Base-by-base conservation (phyloP, 345 rosid genomes). In the Arabis hirsuta region DNA sequence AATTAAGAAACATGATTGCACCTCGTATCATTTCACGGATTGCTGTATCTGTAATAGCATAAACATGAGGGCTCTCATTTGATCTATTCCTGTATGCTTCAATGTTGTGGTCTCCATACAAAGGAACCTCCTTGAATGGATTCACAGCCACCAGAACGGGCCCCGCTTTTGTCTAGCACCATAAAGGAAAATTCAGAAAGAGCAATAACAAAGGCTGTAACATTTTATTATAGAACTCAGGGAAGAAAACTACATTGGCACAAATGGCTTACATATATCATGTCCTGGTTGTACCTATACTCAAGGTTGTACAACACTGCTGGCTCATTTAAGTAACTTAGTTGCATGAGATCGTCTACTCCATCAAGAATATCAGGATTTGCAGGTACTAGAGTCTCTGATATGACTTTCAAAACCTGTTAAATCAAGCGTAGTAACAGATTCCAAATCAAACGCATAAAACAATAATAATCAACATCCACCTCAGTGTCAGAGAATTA, bases 271-370 rank as follows among this genome's bases (percentile, higher is more conserved):
- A 94, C 98, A 85, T 94, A 94, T 69, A 94, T 82, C 79, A 80
- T 76, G 80, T 91, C 91, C 73, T 44, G 79, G 59, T 88, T 81
- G 82, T 82, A 94, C 84, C 97, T 85, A 86, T 69, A 66, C 67
- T 79, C 84, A 55, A 94, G 88, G 81, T 91, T 94, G 84, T 91
- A 81, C 85, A 94, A 84, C 73, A 91, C 89, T 1, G 97, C 84
- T 39, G 97, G 98, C 74, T 94, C 98, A 56, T 91, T 94, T 79
- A 94, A 80, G 86, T 85, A 94, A 89, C 92, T 88, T 77, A 94
- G 92, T 69, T 88, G 94, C 73, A 84, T 80, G 71, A 94, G 96
- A 82, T 94, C 96, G 57, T 86, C 91, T 58, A 83, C 95, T 43
- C 92, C 96, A 78, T 85, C 90, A 44, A 94, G 86, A 55, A 94